Percentiles rank a stretch among this genome's conserved stretches.
These are phyloP conservation scores for Salvia hispanica DNA, from an alignment of 257 asterid species.

Conservation along the genomic window DNA sequence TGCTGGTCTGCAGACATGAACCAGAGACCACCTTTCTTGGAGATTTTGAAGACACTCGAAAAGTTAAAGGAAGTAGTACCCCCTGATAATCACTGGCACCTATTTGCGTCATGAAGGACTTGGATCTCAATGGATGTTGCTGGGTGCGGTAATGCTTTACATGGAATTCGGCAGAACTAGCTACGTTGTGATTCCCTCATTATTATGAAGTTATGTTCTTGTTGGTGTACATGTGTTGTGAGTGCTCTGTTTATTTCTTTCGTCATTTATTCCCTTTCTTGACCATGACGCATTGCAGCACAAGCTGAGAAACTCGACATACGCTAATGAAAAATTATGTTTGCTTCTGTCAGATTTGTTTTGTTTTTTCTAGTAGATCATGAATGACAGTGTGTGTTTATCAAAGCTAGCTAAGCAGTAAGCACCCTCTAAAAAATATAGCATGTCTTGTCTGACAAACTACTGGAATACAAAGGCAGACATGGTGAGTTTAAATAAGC, in stretches of 20 bases:
- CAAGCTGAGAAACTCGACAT: constrained; percentile 30
- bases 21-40: constrained; percentile 82
- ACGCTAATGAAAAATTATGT: not conserved
- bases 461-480: not conserved
- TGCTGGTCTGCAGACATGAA: constrained; percentile 95
- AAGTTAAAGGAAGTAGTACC: constrained; percentile 61
- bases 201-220: not conserved
- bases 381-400: too few relatives aligned
- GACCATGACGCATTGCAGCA: constrained; percentile 25
- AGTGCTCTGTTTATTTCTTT: constrained; percentile 26
- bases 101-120: constrained; percentile 50
- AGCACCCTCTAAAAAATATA: too few relatives aligned
- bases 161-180: not conserved
- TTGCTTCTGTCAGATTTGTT: not conserved
- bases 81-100: constrained; percentile 76
- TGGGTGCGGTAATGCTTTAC: constrained; percentile 5
- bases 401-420: too few relatives aligned
- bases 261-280: not conserved
- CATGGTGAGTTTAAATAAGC: constrained; percentile 50
- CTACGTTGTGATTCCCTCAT: not conserved
- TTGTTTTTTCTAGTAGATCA: too few relatives aligned
- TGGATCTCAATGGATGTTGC: not conserved
- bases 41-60: constrained; percentile 80
- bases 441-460: too few relatives aligned
- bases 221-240: not conserved